phyloP scores from a whole-genome alignment of 164 flowering plant species.

The Magnolia sinica region DNA sequence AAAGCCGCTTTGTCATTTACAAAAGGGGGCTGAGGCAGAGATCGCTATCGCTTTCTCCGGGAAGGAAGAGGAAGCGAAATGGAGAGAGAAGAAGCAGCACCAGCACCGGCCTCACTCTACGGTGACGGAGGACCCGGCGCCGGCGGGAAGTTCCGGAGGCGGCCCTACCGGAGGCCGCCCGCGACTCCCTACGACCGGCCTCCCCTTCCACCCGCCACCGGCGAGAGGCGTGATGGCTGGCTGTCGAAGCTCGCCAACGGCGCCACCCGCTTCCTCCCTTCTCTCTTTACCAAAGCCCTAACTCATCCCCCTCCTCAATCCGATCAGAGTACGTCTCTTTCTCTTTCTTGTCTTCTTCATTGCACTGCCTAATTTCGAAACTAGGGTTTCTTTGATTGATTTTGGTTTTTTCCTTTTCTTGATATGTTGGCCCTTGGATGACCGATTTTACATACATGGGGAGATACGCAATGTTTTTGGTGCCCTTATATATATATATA shows the following conservation, averaged over 20 bases:
- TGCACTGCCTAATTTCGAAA: neutral
- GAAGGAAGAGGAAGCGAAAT: neutral
- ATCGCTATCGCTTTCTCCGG: neutral
- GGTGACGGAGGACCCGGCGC: constrained; percentile 32
- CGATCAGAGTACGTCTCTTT: constrained; percentile 24
- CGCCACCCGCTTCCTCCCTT: constrained; percentile 60
- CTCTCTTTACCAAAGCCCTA: constrained; percentile 37
- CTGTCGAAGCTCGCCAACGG: constrained; percentile 61
- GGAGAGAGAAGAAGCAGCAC: constrained; percentile 1
- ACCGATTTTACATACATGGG: too few relatives aligned
- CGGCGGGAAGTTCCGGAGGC: constrained; percentile 66
- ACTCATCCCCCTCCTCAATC: constrained; percentile 11
- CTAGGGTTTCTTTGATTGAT: constrained; percentile 8
- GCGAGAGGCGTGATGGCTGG: constrained; percentile 37
- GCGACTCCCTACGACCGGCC: constrained; percentile 71
- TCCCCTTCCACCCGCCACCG: constrained; percentile 10
- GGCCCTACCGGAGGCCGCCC: constrained; percentile 37
- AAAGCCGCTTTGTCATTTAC: too few relatives aligned
- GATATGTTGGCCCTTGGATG: neutral
- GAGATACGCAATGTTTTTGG: too few relatives aligned
- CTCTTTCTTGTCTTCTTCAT: neutral
- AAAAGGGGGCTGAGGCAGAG: too few relatives aligned
- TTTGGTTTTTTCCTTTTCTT: neutral
- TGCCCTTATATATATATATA: too few relatives aligned
- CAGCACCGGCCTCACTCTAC: neutral